A percentile compares a stretch with the other conserved stretches of the same genome.
Conservation (phyloP, 345 rosid genomes). For the Melaleuca alternifolia region DNA sequence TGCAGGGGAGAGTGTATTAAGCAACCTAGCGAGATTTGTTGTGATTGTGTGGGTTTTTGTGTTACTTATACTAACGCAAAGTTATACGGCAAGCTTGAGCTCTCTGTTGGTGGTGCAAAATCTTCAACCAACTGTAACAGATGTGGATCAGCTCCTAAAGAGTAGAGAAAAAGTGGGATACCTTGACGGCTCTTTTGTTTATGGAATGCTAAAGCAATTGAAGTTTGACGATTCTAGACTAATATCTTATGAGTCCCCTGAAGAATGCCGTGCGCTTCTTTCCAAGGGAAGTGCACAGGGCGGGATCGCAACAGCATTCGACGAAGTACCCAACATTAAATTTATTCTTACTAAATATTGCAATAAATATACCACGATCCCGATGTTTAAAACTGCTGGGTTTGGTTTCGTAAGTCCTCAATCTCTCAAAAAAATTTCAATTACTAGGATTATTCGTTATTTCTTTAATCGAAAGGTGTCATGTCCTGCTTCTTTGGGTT, state of each 20-base stretch:
- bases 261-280: neutral
- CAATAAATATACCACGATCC: neutral
- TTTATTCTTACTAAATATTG: neutral
- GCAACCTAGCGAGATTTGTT: neutral
- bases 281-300: neutral
- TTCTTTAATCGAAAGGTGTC: neutral
- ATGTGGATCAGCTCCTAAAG: neutral
- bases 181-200: neutral
- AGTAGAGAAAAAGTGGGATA: neutral
- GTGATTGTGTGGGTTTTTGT: neutral
- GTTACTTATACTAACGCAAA: neutral
- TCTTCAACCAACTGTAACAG: neutral
- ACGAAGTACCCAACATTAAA: neutral
- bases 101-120: neutral
- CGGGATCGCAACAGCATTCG: neutral
- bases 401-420: neutral
- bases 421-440: neutral
- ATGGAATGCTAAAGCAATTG: neutral
- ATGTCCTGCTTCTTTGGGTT: neutral
- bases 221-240: neutral
- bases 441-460: neutral
- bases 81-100: neutral
- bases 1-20: neutral
- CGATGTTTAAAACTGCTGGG: neutral
- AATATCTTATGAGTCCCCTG: neutral